Conservation (phyloP, 257 asterid genomes). For the Rehmannia glutinosa region DNA sequence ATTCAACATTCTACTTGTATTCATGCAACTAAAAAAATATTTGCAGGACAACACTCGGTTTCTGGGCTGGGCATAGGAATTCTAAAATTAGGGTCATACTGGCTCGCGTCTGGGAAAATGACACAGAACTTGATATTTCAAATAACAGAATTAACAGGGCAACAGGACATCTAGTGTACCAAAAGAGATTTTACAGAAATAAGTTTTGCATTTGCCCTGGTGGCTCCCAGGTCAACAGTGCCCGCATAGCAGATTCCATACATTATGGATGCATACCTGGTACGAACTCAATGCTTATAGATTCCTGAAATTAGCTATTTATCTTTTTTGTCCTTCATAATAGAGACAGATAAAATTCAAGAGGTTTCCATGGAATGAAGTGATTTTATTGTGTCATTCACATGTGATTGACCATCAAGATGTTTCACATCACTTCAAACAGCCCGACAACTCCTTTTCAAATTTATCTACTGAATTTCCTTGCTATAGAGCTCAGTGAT, state of each 20-base stretch:
- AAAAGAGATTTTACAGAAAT: slow-evolving; percentile 76
- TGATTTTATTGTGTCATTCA: too few species aligned
- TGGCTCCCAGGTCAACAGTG: slow-evolving; percentile 99
- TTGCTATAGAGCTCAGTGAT: too few species aligned
- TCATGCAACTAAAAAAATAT: slow-evolving; percentile 8
- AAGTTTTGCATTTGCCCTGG: slow-evolving; percentile 98
- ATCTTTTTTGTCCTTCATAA: too few species aligned
- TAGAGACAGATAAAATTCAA: too few species aligned
- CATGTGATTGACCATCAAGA: too few species aligned
- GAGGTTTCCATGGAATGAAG: too few species aligned
- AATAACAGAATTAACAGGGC: slow-evolving; percentile 87
- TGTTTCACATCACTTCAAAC: too few species aligned
- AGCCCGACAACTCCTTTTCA: too few species aligned
- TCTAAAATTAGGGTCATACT: slow-evolving; percentile 86
- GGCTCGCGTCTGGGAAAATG: slow-evolving; percentile 94
- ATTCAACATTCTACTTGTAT: background rate
- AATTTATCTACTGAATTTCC: too few species aligned
- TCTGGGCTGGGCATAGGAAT: slow-evolving; percentile 97
- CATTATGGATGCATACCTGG: slow-evolving; percentile 98
- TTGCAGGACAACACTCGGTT: slow-evolving; percentile 86
- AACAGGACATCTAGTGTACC: slow-evolving; percentile 74
- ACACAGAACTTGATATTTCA: slow-evolving; percentile 81
- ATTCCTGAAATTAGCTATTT: too few species aligned
- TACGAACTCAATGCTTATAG: too few species aligned
- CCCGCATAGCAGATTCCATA: slow-evolving; percentile 92